Conservation (phyloP, 371 early-diverging fungal species). For the Rhizopus microsporus region DNA sequence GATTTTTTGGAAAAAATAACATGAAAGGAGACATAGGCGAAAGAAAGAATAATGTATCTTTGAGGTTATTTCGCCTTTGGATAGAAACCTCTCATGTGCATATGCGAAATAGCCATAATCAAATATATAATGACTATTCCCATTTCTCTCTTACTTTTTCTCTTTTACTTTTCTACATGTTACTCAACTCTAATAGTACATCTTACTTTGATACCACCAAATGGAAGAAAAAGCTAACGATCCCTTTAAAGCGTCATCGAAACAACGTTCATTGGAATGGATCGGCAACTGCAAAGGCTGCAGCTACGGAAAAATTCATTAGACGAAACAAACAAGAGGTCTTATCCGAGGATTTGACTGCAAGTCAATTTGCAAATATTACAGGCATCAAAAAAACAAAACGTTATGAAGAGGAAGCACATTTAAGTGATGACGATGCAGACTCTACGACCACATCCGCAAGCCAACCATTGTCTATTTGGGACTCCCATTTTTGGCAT, state of each 20-base stretch:
- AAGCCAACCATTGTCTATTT: constrained; percentile 13
- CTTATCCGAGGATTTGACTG: constrained; percentile 29
- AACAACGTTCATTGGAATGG: constrained; percentile 18
- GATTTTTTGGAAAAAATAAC: background rate
- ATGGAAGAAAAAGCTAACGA: constrained; percentile 21
- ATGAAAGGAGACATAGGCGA: background rate
- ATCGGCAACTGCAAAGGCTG: constrained; percentile 27
- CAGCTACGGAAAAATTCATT: constrained; percentile 30
- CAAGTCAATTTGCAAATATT: constrained; percentile 26
- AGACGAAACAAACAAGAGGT: constrained; percentile 8
- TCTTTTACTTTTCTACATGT: constrained; percentile 1
- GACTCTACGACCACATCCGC: constrained; percentile 6
- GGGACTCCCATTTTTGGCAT: constrained; percentile 34
- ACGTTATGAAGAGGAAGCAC: constrained; percentile 5
- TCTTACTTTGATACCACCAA: constrained; percentile 18
- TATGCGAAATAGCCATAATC: constrained; percentile 7
- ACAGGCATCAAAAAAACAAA: constrained; percentile 26
- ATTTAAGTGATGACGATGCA: constrained; percentile 6
- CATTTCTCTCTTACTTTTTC: constrained; percentile 7
- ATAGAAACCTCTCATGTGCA: constrained; percentile 29
- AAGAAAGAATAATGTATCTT: background rate
- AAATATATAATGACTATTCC: constrained; percentile 6
- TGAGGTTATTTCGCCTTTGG: constrained; percentile 37
- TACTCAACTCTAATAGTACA: constrained; percentile 6
- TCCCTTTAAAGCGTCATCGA: constrained; percentile 18